A percentile compares a stretch with the other conserved stretches of the same genome.
Conservation (phyloP, 208 protist species). For the Acanthamoeba quina region DNA sequence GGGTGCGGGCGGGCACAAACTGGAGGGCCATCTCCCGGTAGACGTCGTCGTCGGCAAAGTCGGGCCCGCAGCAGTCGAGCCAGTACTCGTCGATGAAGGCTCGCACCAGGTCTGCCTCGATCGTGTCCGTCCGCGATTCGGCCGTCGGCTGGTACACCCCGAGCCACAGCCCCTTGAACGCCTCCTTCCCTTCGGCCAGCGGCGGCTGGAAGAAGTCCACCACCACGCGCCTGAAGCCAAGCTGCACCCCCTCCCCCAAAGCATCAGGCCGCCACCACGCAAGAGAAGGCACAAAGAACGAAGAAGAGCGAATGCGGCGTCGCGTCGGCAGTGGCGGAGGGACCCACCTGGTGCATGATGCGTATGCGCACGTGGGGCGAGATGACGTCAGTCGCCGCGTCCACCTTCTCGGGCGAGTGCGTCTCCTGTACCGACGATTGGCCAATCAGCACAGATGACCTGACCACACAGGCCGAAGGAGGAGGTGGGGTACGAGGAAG, state of each 20-base stretch:
- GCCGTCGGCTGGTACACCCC: not conserved
- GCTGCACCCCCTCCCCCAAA: not conserved
- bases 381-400: slow-evolving; percentile 21
- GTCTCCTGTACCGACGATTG: not conserved
- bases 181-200: slow-evolving; percentile 18
- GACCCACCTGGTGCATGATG: slow-evolving; percentile 17
- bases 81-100: slow-evolving; percentile 37
- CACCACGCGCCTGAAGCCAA: slow-evolving; percentile 1
- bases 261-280: not conserved
- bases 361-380: not conserved
- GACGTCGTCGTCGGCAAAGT: not conserved
- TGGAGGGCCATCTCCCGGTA: slow-evolving; percentile 19
- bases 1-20: not conserved
- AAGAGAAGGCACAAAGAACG: not conserved
- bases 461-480: too few species aligned
- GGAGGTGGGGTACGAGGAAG: not conserved
- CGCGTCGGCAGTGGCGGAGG: not conserved
- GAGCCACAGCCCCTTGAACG: slow-evolving; percentile 16
- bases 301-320: not conserved
- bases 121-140: not conserved
- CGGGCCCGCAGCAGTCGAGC: slow-evolving; percentile 1
- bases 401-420: slow-evolving; percentile 18
- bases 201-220: slow-evolving; percentile 28
- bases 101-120: slow-evolving; percentile 4
- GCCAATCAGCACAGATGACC: not conserved